Evolutionary conservation across 2,329 filamentous ascomycete species (phyloP).

Genomic region (Trichoderma oligosporum): DNA sequence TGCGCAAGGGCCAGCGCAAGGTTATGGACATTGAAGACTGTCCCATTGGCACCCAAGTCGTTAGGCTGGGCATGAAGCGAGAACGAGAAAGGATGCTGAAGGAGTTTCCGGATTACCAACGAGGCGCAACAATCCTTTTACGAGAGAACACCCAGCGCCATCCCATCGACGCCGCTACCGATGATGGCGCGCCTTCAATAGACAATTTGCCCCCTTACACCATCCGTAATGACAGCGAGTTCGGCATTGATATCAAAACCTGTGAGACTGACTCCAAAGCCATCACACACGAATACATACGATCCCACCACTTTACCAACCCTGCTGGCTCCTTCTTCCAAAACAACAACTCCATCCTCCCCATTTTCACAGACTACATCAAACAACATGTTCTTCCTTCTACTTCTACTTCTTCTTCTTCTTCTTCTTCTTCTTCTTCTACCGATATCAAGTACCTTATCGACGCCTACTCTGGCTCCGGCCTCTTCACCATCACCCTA

Average conservation of each 20-base stretch:
- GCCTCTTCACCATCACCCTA: conserved; percentile 94
- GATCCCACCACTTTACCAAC: conserved; percentile 80
- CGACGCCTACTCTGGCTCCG: conserved; percentile 95
- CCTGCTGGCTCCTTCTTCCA: conserved; percentile 96
- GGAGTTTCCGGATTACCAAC: conserved; percentile 68
- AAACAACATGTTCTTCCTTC: conserved; percentile 67
- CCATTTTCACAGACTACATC: conserved; percentile 81
- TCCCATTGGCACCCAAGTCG: conserved; percentile 84
- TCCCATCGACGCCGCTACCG: conserved; percentile 41
- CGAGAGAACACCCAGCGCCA: conserved; percentile 77
- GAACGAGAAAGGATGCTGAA: conserved; percentile 73
- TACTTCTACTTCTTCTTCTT: too few species aligned
- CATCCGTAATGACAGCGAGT: conserved; percentile 48
- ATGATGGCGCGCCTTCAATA: conserved; percentile 26
- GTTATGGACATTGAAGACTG: conserved; percentile 97
- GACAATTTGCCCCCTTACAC: conserved; percentile 32
- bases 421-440: conserved; percentile 34
- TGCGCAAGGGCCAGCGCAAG: conserved; percentile 72
- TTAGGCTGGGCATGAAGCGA: conserved; percentile 71
- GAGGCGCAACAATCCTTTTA: conserved; percentile 82
- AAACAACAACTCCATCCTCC: conserved; percentile 98
- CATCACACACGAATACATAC: conserved; percentile 82
- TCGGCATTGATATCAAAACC: conserved; percentile 73
- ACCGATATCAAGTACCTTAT: conserved; percentile 75
- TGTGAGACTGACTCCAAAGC: conserved; percentile 85